Conservation (phyloP, 164 flowering plant species). For the Chimonanthus praecox region DNA sequence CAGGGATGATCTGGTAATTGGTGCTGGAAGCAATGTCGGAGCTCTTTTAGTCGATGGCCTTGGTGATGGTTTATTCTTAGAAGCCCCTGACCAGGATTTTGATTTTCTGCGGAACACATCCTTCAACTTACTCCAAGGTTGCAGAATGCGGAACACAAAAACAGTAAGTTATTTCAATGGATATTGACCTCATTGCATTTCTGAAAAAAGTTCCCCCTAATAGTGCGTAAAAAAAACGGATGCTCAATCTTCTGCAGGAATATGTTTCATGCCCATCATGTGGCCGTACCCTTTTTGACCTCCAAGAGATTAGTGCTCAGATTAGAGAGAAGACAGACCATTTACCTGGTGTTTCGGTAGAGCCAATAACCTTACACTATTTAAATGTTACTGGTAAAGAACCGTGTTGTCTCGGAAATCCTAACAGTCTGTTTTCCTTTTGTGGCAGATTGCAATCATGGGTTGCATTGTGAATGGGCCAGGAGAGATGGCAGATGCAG, state of each 20-base stretch:
- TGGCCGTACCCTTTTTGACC: constrained; percentile 93
- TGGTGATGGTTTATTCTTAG: constrained; percentile 86
- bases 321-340: constrained; percentile 94
- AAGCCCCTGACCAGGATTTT: constrained; percentile 83
- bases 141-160: constrained; percentile 98
- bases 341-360: constrained; percentile 96
- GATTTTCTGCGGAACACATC: constrained; percentile 88
- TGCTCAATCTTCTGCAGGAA: constrained; percentile 46
- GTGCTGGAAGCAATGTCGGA: constrained; percentile 86
- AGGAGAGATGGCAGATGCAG: constrained; percentile 99
- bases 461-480: constrained; percentile 99
- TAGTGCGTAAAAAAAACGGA: background rate
- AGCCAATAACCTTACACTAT: constrained; percentile 8
- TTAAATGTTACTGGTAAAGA: background rate
- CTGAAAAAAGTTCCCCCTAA: constrained; percentile 1
- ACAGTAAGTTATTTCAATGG: constrained; percentile 41
- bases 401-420: background rate
- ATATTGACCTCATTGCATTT: background rate
- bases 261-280: constrained; percentile 99
- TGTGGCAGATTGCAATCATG: constrained; percentile 90
- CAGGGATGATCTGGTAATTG: constrained; percentile 92
- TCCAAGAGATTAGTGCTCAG: constrained; percentile 93
- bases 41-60: constrained; percentile 96
- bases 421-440: background rate
- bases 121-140: constrained; percentile 94